Conservation (phyloP, 1,284 basidiomycete species). For the Puccinia coronata region DNA sequence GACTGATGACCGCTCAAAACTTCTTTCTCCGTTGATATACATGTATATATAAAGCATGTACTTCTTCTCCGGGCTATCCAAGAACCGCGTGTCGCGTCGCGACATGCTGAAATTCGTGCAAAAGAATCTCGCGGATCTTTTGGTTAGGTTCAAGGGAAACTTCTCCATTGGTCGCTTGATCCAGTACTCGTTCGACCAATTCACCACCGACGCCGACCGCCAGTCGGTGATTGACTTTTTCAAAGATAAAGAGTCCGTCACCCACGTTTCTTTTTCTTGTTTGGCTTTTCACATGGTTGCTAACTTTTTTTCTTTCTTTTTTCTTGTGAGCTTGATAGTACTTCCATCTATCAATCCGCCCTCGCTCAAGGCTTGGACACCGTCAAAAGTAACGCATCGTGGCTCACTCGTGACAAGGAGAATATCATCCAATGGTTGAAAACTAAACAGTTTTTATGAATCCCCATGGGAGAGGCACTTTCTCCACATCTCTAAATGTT, state of each 20-base stretch:
- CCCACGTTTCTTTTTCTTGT: background rate
- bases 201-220: conserved; percentile 72
- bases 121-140: conserved; percentile 57
- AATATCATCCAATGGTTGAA: conserved; percentile 67
- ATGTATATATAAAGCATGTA: conserved; percentile 38
- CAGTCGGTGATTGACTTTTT: conserved; percentile 68
- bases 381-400: conserved; percentile 66
- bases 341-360: conserved; percentile 63
- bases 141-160: conserved; percentile 67
- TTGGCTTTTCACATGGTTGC: conserved; percentile 1
- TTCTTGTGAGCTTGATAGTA: conserved; percentile 2
- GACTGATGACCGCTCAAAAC: background rate
- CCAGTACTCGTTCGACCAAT: conserved; percentile 65
- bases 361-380: conserved; percentile 71
- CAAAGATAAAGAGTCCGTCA: conserved; percentile 59
- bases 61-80: conserved; percentile 57
- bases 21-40: background rate
- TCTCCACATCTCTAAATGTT: no score
- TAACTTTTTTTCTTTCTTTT: background rate
- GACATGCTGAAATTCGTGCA: conserved; percentile 59
- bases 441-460: conserved; percentile 58
- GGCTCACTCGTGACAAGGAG: conserved; percentile 66
- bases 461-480: no score
- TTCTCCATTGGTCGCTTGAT: conserved; percentile 57
- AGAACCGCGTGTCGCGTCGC: conserved; percentile 57